phyloP scores from a whole-genome alignment of 108 stramenopile species.

The Hondaea fermentalgiana region DNA sequence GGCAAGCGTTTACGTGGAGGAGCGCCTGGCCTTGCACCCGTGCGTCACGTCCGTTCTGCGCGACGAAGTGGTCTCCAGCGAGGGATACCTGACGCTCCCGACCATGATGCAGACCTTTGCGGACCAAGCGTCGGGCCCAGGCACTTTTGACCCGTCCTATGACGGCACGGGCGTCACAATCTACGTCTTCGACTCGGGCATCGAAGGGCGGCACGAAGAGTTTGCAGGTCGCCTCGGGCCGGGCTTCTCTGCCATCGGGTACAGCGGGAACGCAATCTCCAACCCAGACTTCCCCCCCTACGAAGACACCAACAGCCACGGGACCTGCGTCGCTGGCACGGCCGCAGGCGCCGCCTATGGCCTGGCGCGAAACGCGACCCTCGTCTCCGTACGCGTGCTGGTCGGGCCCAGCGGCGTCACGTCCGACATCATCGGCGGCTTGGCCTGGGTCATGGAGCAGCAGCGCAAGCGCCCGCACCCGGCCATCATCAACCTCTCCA shows the following conservation, averaged over 20 bases:
- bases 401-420: not conserved
- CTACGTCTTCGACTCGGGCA: not conserved
- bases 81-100: not conserved
- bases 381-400: not conserved
- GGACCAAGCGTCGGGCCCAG: not conserved
- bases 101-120: not conserved
- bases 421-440: not conserved
- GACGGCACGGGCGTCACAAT: not conserved
- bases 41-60: not conserved
- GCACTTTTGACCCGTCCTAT: not conserved
- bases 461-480: not conserved
- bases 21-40: not conserved
- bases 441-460: not conserved
- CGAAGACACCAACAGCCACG: constrained; percentile 4
- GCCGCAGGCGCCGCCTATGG: not conserved
- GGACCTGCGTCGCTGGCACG: constrained; percentile 24
- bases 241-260: not conserved
- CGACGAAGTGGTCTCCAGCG: not conserved
- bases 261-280: not conserved
- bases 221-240: not conserved
- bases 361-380: not conserved
- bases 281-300: not conserved
- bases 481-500: constrained; percentile 11
- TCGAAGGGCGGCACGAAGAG: not conserved
- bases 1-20: not conserved